phyloP scores from a whole-genome alignment of 805 yeast species.

The Priceomyces haplophilus region DNA sequence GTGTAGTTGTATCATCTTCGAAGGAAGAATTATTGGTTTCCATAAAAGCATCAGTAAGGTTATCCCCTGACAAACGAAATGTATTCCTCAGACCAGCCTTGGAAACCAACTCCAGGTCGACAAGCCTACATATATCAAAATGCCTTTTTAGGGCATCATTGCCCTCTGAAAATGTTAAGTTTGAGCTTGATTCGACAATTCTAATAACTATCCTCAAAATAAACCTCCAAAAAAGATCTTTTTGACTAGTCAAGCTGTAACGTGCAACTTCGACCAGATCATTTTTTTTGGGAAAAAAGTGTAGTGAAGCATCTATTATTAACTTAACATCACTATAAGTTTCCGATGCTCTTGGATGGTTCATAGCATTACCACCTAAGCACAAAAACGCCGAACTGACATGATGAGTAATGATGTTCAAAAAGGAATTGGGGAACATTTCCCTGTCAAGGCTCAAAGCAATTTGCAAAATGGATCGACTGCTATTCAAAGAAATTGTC shows the following conservation, averaged over 20 bases:
- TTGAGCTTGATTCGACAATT: slow-evolving; percentile 21
- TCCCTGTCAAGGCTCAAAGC: slow-evolving; percentile 20
- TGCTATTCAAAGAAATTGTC: slow-evolving; percentile 29
- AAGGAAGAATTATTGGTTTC: not conserved
- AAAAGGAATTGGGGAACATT: slow-evolving; percentile 24
- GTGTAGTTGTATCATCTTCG: no score
- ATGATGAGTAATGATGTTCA: not conserved
- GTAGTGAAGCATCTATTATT: slow-evolving; percentile 20
- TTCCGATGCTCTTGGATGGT: slow-evolving; percentile 28
- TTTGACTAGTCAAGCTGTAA: slow-evolving; percentile 10
- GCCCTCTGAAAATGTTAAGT: slow-evolving; percentile 13
- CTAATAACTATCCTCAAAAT: slow-evolving; percentile 18
- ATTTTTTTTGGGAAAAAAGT: slow-evolving; percentile 13
- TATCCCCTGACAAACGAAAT: not conserved
- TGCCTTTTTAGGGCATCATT: slow-evolving; percentile 17
- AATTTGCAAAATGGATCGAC: slow-evolving; percentile 34
- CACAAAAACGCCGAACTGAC: slow-evolving; percentile 23
- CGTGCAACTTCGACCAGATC: no score
- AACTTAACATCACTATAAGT: slow-evolving; percentile 26
- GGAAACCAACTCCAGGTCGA: slow-evolving; percentile 17
- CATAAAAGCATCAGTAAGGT: not conserved
- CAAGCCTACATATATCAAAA: slow-evolving; percentile 13
- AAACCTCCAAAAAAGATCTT: slow-evolving; percentile 19
- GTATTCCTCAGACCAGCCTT: not conserved
- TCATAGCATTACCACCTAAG: slow-evolving; percentile 27